Percentiles rank a stretch among this genome's conserved stretches.
These are phyloP conservation scores for Austroboletus eburneus DNA, from an alignment of 768 basidiomycete genomes.

Conservation along the genomic window DNA sequence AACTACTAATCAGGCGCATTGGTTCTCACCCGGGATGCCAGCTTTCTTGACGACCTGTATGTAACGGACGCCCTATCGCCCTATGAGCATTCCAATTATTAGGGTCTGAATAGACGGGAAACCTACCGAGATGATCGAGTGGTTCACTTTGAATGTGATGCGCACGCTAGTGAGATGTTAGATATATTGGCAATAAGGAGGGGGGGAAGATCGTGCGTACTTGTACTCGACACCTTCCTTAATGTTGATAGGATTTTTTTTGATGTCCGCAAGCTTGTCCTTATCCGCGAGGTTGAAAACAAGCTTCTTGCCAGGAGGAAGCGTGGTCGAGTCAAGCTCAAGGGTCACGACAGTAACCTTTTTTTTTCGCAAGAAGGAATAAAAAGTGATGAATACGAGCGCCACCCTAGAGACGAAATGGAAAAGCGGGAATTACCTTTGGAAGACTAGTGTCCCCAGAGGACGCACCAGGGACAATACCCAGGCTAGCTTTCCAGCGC, in stretches of 20 bases:
- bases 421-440: conserved; percentile 46
- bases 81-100: conserved; percentile 5
- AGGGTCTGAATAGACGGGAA: background rate
- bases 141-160: conserved; percentile 83
- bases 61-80: conserved; percentile 71
- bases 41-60: conserved; percentile 84
- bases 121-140: conserved; percentile 79
- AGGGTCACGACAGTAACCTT: conserved; percentile 75
- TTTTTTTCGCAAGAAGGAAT: too few species aligned
- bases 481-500: conserved; percentile 94
- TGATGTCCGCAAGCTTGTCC: conserved; percentile 45
- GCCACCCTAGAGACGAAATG: conserved; percentile 6
- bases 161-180: conserved; percentile 50
- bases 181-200: background rate
- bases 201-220: conserved; percentile 34
- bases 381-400: conserved; percentile 19
- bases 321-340: conserved; percentile 73
- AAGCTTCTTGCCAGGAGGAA: conserved; percentile 59
- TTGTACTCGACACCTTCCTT: conserved; percentile 90
- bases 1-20: background rate
- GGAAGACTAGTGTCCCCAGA: conserved; percentile 45
- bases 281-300: conserved; percentile 58
- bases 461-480: conserved; percentile 58
- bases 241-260: conserved; percentile 75
- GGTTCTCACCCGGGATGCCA: conserved; percentile 61